phyloP scores from a whole-genome alignment of 2,329 filamentous ascomycete genomes.

The Aureobasidium zeae region DNA sequence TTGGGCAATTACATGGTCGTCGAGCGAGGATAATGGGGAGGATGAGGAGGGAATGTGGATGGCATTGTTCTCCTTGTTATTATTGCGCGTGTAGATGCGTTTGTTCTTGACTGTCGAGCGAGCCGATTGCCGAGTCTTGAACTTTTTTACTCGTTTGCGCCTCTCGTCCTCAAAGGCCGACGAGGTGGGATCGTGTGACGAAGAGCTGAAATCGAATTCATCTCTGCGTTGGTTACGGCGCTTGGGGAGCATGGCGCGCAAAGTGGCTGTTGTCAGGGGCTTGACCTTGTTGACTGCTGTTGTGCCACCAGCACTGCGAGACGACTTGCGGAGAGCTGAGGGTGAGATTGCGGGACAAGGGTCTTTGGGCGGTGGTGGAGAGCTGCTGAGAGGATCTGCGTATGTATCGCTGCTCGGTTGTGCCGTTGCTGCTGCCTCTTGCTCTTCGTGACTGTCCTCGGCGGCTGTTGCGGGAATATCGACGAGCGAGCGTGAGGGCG shows the following conservation, averaged over 20 bases:
- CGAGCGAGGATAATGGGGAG: slow-evolving; percentile 14
- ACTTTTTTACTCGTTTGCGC: slow-evolving; percentile 19
- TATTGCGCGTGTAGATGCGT: slow-evolving; percentile 27
- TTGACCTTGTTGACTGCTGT: slow-evolving; percentile 17
- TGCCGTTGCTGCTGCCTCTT: neutral
- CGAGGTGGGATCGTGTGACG: slow-evolving; percentile 26
- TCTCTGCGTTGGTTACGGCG: slow-evolving; percentile 26
- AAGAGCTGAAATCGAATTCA: slow-evolving; percentile 36
- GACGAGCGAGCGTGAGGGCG: neutral
- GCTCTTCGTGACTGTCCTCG: slow-evolving; percentile 1
- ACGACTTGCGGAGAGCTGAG: slow-evolving; percentile 20
- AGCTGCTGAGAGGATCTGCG: slow-evolving; percentile 18
- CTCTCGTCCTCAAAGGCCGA: slow-evolving; percentile 34
- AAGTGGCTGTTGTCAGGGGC: slow-evolving; percentile 34
- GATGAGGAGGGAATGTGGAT: slow-evolving; percentile 23
- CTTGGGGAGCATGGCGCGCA: slow-evolving; percentile 38
- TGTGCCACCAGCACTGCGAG: slow-evolving; percentile 22
- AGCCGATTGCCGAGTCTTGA: neutral
- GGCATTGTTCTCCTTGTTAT: slow-evolving; percentile 15
- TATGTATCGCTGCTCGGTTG: slow-evolving; percentile 14
- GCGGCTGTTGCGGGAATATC: slow-evolving; percentile 11
- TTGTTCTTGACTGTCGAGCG: slow-evolving; percentile 8
- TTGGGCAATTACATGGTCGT: neutral
- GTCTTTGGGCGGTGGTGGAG: slow-evolving; percentile 16
- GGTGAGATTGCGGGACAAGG: slow-evolving; percentile 21